These are phyloP conservation scores for Sporothrix sp. DNA, from an alignment of 2,329 filamentous ascomycete genomes.

Conservation along the genomic window DNA sequence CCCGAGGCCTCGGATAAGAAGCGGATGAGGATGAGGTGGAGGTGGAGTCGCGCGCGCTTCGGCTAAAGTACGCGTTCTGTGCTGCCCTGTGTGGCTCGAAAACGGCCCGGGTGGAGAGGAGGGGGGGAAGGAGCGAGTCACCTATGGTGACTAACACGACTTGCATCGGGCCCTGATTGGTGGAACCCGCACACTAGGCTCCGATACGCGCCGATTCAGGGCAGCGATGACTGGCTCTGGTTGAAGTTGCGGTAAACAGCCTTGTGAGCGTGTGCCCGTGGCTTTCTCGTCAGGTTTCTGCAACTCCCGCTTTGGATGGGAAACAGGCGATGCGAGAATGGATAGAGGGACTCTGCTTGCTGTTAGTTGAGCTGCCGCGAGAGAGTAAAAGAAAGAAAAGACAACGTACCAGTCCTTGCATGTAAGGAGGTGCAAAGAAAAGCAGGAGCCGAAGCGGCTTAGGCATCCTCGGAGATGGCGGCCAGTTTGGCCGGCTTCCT, in stretches of 20 bases:
- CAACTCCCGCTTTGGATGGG: no score
- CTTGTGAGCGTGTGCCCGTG: neutral
- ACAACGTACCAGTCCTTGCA: neutral
- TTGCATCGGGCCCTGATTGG: neutral
- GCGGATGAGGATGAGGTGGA: neutral
- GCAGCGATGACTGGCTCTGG: neutral
- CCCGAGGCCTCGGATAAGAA: constrained; percentile 2
- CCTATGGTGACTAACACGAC: neutral
- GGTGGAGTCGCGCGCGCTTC: neutral
- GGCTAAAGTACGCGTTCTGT: neutral
- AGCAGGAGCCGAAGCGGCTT: neutral
- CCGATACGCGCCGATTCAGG: neutral
- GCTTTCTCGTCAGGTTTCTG: neutral
- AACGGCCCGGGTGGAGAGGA: neutral
- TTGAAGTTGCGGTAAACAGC: neutral
- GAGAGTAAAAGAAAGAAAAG: neutral
- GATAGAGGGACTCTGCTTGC: neutral
- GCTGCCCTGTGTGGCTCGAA: neutral
- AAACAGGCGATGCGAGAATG: neutral
- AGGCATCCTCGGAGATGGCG: constrained; percentile 39
- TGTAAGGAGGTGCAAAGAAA: neutral
- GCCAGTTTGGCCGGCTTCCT: constrained; percentile 46
- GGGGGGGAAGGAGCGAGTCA: neutral
- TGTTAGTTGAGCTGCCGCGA: neutral
- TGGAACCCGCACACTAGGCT: no score